phyloP scores from a whole-genome alignment of 2,329 filamentous ascomycete genomes.

The Cryphonectria nitschkei region DNA sequence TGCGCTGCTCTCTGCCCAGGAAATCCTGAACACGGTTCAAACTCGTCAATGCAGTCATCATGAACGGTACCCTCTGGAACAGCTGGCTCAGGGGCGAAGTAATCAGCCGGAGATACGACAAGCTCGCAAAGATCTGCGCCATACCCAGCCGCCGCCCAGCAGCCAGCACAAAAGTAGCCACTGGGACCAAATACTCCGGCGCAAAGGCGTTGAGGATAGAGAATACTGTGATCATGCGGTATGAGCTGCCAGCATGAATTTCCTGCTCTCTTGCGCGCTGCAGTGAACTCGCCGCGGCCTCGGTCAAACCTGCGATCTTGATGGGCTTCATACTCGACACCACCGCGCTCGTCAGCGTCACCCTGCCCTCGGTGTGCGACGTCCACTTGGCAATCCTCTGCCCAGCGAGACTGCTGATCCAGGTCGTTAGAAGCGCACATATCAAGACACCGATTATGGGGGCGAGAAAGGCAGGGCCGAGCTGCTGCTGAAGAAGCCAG shows the following conservation, averaged over 20 bases:
- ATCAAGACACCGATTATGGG: conserved; percentile 23
- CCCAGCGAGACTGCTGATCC: conserved; percentile 38
- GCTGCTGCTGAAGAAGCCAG: conserved; percentile 28
- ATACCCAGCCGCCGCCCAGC: conserved; percentile 8
- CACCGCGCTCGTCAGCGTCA: conserved; percentile 31
- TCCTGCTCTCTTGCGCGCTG: conserved; percentile 37
- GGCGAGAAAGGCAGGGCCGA: conserved; percentile 17
- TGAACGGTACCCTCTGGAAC: conserved; percentile 30
- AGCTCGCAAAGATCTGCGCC: conserved; percentile 18
- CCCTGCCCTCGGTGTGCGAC: conserved; percentile 26
- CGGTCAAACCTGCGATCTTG: conserved; percentile 19
- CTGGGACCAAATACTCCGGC: conserved; percentile 20
- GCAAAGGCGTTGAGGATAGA: conserved; percentile 27
- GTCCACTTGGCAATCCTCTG: conserved; percentile 37
- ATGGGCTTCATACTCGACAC: conserved; percentile 25
- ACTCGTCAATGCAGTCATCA: conserved; percentile 28
- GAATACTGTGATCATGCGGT: conserved; percentile 33
- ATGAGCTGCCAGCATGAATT: conserved; percentile 35
- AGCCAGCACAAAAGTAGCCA: conserved; percentile 20
- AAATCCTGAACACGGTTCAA: conserved; percentile 28
- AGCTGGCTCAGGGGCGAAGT: conserved; percentile 27
- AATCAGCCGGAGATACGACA: conserved; percentile 27
- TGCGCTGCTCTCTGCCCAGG: conserved; percentile 17
- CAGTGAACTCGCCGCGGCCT: conserved; percentile 37
- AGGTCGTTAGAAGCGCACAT: conserved; percentile 32